These are phyloP conservation scores for Serendipita vermifera DNA, from an alignment of 768 basidiomycete genomes.

Conservation along the genomic window DNA sequence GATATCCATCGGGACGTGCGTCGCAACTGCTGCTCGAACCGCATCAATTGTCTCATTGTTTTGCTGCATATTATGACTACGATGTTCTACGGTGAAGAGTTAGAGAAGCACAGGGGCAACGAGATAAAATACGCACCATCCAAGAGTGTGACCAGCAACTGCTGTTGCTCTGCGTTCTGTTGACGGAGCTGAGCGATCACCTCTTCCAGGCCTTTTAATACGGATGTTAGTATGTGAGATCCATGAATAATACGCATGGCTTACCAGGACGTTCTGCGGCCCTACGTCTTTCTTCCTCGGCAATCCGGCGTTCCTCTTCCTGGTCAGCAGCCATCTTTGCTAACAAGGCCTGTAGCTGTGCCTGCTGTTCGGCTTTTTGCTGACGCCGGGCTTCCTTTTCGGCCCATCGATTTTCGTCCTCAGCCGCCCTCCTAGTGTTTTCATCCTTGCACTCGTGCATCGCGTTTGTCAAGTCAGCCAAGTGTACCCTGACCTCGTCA, in stretches of 20 bases:
- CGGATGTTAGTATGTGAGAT: background rate
- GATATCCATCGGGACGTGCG: conserved; percentile 74
- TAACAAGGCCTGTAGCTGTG: conserved; percentile 44
- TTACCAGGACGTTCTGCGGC: conserved; percentile 41
- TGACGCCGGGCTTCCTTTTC: conserved; percentile 47
- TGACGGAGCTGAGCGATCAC: conserved; percentile 45
- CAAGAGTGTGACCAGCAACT: conserved; percentile 36
- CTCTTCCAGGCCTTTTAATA: conserved; percentile 38
- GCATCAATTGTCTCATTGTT: conserved; percentile 55
- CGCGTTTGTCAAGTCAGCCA: conserved; percentile 59
- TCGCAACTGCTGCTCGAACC: conserved; percentile 55
- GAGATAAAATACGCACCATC: conserved; percentile 15
- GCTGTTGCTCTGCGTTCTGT: conserved; percentile 49
- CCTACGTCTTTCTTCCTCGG: conserved; percentile 21
- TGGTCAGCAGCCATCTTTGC: conserved; percentile 6
- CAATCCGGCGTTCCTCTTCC: conserved; percentile 5
- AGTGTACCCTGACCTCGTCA: conserved; percentile 44
- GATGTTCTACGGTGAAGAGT: conserved; percentile 13
- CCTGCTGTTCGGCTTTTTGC: conserved; percentile 44
- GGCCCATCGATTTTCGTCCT: conserved; percentile 48
- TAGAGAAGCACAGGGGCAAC: background rate
- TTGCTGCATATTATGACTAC: conserved; percentile 23
- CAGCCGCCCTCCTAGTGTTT: conserved; percentile 43
- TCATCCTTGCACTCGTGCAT: conserved; percentile 54
- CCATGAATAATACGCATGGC: conserved; percentile 28